Evolutionary conservation across 768 basidiomycete genomes (phyloP), one percentile per base, ranked within the genome.

Genomic region (Hydnum rufescens): DNA sequence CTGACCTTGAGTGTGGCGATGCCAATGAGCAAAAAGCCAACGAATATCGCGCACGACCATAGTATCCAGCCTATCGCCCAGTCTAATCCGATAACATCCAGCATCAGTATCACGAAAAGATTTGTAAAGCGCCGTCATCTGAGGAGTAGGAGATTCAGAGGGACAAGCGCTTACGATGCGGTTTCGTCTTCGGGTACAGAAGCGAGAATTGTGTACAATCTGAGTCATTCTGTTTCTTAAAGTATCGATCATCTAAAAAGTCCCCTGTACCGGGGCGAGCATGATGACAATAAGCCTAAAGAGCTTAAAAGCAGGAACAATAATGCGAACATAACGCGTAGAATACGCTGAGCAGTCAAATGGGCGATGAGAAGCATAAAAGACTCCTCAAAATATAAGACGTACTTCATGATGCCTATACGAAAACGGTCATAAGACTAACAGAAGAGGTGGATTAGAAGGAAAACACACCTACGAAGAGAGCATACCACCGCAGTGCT

Each of bases 151-250:
- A 47, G 44, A 16, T 13, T 13, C 13, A 16, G 16, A 47, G 23
- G 26, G 13, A 13, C 13, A 16, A 23, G 5, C 32, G 30, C 74
- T 55, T 64, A 84, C 86, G 64, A 60, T 88, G 83, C n/a, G 83
- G 72, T 36, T 75, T 71, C 51, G 84, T 70, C 4, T 67, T 63
- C 18, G 83, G 82, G 64, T 71, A 88, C 50, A 96, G 63, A 43
- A 88, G 67, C 18, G 75, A 67, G 62, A 88, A 93, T 60, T 96
- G 90, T 2, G 88, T 86, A 54, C 85, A 84, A 61, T 93, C 90
- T 1, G 87, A 89, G 60, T 89, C 85, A 60, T 93, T 93, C 26
- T 79, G 74, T 69, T 93, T 93, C 61, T 89, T 85, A 66, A 92
- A 95, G 67, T 92, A 87, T 53, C 84, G 74, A 62, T 96, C 90